Conservation (phyloP, 23 red algal species). For the Gracilaria vermiculophylla region DNA sequence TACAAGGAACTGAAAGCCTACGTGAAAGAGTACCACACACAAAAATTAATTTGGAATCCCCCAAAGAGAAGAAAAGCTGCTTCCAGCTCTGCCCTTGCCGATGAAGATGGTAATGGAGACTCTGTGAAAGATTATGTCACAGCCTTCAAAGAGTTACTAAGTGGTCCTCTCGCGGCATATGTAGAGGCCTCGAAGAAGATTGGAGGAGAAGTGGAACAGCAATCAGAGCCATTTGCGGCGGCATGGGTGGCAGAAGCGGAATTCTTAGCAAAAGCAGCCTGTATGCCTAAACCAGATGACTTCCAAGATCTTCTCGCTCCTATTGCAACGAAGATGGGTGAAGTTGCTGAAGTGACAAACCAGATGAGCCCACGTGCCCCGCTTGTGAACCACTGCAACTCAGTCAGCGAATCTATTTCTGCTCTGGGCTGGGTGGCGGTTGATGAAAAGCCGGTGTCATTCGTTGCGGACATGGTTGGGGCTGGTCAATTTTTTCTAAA, state of each 20-base stretch:
- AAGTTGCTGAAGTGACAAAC: conserved; percentile 33
- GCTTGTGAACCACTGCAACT: conserved; percentile 37
- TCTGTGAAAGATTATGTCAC: conserved; percentile 38
- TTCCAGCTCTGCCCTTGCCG: neutral
- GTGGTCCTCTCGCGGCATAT: conserved; percentile 45
- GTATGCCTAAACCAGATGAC: conserved; percentile 59
- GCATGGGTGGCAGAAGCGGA: conserved; percentile 64
- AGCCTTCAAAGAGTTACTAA: conserved; percentile 55
- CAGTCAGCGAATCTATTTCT: conserved; percentile 56
- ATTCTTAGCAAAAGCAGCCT: conserved; percentile 46
- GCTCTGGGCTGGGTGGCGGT: conserved; percentile 82
- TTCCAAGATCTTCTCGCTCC: conserved; percentile 31
- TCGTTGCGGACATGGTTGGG: conserved; percentile 60
- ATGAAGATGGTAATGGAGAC: conserved; percentile 24
- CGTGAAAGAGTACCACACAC: conserved; percentile 83
- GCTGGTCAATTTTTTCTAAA: conserved; percentile 71
- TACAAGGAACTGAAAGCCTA: conserved; percentile 74
- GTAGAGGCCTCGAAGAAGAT: conserved; percentile 47
- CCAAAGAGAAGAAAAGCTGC: conserved; percentile 21
- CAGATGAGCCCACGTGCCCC: conserved; percentile 35
- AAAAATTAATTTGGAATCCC: conserved; percentile 69
- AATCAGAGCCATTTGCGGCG: conserved; percentile 24
- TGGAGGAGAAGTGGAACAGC: conserved; percentile 53
- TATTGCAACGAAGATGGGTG: conserved; percentile 55
- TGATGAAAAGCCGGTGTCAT: conserved; percentile 38